phyloP scores from a whole-genome alignment of 148 eudicot genomes.

The Vaccinium macrocarpon region DNA sequence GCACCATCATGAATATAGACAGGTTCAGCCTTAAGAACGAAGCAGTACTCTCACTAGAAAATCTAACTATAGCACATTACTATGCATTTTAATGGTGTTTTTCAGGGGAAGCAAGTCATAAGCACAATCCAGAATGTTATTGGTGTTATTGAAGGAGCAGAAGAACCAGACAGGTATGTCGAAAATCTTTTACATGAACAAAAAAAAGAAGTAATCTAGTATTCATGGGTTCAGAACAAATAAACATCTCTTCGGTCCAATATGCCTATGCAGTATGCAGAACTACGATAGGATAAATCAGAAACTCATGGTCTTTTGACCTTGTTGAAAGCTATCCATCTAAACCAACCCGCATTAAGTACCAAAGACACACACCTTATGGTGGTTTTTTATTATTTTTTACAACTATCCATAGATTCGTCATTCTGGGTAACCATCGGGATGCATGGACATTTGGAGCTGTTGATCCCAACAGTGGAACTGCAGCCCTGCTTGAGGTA shows the following conservation, averaged over 20 bases:
- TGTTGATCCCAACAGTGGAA: slow-evolving; percentile 74
- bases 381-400: neutral
- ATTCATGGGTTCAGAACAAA: neutral
- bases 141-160: slow-evolving; percentile 55
- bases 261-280: neutral
- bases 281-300: neutral
- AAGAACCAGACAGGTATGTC: slow-evolving; percentile 60
- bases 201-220: neutral
- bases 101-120: slow-evolving; percentile 52
- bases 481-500: slow-evolving; percentile 65
- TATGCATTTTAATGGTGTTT: neutral
- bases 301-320: neutral
- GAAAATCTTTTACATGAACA: neutral
- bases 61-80: neutral
- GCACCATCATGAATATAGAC: neutral
- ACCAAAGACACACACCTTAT: neutral
- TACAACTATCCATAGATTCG: slow-evolving; percentile 30
- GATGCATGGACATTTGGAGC: slow-evolving; percentile 82
- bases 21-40: neutral
- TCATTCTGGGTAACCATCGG: slow-evolving; percentile 65
- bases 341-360: neutral
- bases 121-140: slow-evolving; percentile 56
- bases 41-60: neutral
- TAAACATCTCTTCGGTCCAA: neutral
- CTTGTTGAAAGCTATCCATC: neutral